phyloP scores from a whole-genome alignment of 2,329 filamentous ascomycete genomes.

The Cyclaneusma minus region DNA sequence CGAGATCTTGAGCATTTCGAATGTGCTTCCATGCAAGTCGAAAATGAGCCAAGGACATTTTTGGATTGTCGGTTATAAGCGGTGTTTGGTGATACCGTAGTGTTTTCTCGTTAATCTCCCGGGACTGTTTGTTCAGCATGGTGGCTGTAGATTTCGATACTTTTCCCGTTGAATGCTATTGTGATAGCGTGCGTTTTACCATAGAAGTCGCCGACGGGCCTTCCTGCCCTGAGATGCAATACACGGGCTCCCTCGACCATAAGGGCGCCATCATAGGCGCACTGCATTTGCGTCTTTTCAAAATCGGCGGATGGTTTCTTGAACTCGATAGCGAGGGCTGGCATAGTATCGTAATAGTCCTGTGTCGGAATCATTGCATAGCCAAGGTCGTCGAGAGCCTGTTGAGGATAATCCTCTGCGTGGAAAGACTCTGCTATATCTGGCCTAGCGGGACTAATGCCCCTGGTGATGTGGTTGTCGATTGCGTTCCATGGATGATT shows the following conservation, averaged over 20 bases:
- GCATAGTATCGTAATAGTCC: conserved; percentile 6
- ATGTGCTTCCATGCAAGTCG: too few relatives aligned
- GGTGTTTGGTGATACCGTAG: too few relatives aligned
- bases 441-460: conserved; percentile 4
- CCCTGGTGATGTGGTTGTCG: conserved; percentile 5
- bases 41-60: too few relatives aligned
- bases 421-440: conserved; percentile 5
- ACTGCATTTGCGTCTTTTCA: conserved; percentile 6
- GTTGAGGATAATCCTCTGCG: conserved; percentile 4
- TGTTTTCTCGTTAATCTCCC: too few relatives aligned
- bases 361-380: conserved; percentile 2
- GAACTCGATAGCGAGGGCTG: conserved; percentile 6
- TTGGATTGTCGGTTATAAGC: too few relatives aligned
- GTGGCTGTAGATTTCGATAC: conserved; percentile 4
- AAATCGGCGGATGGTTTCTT: conserved; percentile 4
- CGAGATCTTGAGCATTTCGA: too few relatives aligned
- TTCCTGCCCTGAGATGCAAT: conserved; percentile 3
- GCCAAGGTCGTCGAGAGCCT: conserved; percentile 5
- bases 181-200: conserved; percentile 8
- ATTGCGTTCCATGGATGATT: conserved; percentile 5
- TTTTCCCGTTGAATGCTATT: conserved; percentile 5
- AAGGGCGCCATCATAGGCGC: conserved; percentile 5
- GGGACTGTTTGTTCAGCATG: conserved; percentile 3
- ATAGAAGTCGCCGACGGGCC: conserved; percentile 5
- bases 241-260: conserved; percentile 5